Evolutionary conservation across 768 basidiomycete genomes (phyloP).

Genomic region (Auriscalpium orientale): DNA sequence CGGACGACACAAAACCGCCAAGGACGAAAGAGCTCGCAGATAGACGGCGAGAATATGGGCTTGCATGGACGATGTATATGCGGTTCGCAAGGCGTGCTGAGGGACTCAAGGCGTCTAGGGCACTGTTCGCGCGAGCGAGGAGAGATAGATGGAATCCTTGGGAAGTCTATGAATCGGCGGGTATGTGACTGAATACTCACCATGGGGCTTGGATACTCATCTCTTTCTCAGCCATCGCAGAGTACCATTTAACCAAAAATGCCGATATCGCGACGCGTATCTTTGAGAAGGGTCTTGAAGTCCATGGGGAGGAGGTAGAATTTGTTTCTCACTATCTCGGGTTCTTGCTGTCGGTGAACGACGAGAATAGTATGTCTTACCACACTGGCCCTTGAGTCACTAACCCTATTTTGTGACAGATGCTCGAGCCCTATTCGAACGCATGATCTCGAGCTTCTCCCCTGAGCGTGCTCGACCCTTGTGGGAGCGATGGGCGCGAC

Average conservation of each 20-base stretch:
- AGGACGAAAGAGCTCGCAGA: slow-evolving; percentile 52
- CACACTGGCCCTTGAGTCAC: too few relatives aligned
- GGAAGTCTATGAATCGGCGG: slow-evolving; percentile 92
- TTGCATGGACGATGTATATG: slow-evolving; percentile 89
- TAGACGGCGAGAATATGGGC: slow-evolving; percentile 61
- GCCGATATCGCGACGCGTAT: slow-evolving; percentile 78
- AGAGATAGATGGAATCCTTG: slow-evolving; percentile 73
- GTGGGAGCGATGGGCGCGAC: slow-evolving; percentile 95
- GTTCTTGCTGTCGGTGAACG: slow-evolving; percentile 91
- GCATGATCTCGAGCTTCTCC: slow-evolving; percentile 70
- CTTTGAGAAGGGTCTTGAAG: slow-evolving; percentile 87
- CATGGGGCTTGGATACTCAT: slow-evolving; percentile 1
- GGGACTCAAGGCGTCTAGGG: slow-evolving; percentile 72
- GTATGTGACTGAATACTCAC: slow-evolving; percentile 33
- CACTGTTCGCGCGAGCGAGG: slow-evolving; percentile 75
- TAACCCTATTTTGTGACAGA: slow-evolving; percentile 42
- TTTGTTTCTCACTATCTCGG: slow-evolving; percentile 85
- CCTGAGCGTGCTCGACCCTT: slow-evolving; percentile 75
- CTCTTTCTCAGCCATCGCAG: slow-evolving; percentile 67
- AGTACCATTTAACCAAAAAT: slow-evolving; percentile 85
- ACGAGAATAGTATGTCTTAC: slow-evolving; percentile 69
- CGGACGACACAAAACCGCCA: slow-evolving; percentile 44
- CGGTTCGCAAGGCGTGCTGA: slow-evolving; percentile 84
- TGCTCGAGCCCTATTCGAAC: slow-evolving; percentile 92
- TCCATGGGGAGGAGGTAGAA: slow-evolving; percentile 74